These are phyloP conservation scores for Hypholoma sublateritium DNA, from an alignment of 768 basidiomycete species.

Conservation along the genomic window DNA sequence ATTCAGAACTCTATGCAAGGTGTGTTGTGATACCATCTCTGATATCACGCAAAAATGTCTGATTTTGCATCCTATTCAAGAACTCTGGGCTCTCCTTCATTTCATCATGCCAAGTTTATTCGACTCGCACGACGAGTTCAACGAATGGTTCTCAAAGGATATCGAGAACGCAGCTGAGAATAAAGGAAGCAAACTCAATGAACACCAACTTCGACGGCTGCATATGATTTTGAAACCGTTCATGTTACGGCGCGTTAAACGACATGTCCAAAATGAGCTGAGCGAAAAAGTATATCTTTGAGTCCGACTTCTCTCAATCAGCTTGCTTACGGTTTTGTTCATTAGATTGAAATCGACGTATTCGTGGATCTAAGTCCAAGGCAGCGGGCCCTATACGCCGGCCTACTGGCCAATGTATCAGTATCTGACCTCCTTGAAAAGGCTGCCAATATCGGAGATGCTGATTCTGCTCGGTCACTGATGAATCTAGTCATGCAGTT, in stretches of 20 bases:
- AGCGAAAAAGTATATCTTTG: slow-evolving; percentile 80
- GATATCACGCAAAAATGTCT: background rate
- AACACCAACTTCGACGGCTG: slow-evolving; percentile 89
- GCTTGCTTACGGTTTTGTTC: background rate
- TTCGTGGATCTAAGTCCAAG: slow-evolving; percentile 93
- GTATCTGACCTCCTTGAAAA: slow-evolving; percentile 92
- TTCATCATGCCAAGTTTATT: slow-evolving; percentile 99
- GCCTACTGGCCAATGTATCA: slow-evolving; percentile 89
- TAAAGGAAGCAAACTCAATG: slow-evolving; percentile 88
- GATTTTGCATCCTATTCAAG: slow-evolving; percentile 37
- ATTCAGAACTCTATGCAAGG: slow-evolving; percentile 99
- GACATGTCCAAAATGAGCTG: slow-evolving; percentile 98
- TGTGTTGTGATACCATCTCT: slow-evolving; percentile 27
- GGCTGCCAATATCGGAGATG: slow-evolving; percentile 88
- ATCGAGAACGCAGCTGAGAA: slow-evolving; percentile 95
- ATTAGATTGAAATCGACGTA: slow-evolving; percentile 92
- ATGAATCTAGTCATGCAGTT: slow-evolving; percentile 99
- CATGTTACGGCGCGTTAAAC: slow-evolving; percentile 96
- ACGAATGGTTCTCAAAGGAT: slow-evolving; percentile 99
- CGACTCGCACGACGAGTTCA: slow-evolving; percentile 99
- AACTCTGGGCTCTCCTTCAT: slow-evolving; percentile 96
- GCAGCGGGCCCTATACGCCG: slow-evolving; percentile 88
- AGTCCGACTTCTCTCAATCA: slow-evolving; percentile 5
- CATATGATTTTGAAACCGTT: slow-evolving; percentile 99
- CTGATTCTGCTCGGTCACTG: slow-evolving; percentile 86